Evolutionary conservation across 2,329 filamentous ascomycete species (phyloP).

Genomic region (Lecanosticta acicola): DNA sequence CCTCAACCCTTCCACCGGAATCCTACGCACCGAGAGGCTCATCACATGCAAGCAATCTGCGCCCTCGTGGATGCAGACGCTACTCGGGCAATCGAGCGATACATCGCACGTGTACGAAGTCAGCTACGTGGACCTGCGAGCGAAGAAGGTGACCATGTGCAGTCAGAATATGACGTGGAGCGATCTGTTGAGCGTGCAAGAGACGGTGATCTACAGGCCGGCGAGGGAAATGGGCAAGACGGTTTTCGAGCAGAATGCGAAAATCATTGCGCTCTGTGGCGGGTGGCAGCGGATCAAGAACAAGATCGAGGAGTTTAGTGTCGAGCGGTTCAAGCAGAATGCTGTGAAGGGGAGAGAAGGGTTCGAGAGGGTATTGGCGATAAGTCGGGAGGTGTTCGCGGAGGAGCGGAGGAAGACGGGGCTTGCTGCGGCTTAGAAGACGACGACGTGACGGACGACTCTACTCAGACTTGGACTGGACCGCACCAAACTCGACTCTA

Average conservation of each 20-base stretch:
- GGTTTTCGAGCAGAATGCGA: conserved; percentile 79
- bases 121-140: conserved; percentile 80
- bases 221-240: conserved; percentile 47
- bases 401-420: conserved; percentile 67
- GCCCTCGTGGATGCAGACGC: conserved; percentile 71
- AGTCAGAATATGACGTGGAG: conserved; percentile 90
- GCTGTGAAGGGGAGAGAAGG: conserved; percentile 85
- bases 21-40: conserved; percentile 66
- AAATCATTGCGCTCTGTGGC: conserved; percentile 89
- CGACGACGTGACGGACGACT: neutral
- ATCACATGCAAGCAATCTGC: conserved; percentile 61
- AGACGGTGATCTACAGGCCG: conserved; percentile 61
- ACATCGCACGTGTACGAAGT: conserved; percentile 90
- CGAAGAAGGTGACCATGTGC: conserved; percentile 91
- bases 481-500: neutral
- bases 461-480: neutral
- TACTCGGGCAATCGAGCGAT: conserved; percentile 68
- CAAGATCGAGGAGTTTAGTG: conserved; percentile 86
- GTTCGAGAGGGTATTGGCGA: conserved; percentile 89
- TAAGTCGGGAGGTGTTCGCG: conserved; percentile 85
- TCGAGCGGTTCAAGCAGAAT: conserved; percentile 87
- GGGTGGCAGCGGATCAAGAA: conserved; percentile 98
- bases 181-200: conserved; percentile 84
- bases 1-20: conserved; percentile 59
- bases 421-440: conserved; percentile 1